Conservation (phyloP, 352 stramenopile genomes). For the Globisporangium cederbergense region DNA sequence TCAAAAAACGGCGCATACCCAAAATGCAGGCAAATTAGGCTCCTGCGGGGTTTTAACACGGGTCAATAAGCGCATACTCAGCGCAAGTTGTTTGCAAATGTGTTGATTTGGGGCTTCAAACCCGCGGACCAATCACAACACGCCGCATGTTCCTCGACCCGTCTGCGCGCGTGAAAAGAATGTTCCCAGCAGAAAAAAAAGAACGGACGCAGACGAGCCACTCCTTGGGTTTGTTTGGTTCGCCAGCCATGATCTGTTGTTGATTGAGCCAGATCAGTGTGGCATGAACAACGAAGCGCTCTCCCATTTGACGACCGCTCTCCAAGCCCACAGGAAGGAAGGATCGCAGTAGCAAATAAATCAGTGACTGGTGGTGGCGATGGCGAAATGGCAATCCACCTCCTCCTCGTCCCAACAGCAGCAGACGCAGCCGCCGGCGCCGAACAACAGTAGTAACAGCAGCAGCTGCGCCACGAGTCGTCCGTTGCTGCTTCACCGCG, state of each 20-base stretch:
- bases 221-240: neutral
- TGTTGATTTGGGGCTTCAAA: too few species aligned
- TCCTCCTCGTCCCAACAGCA: neutral
- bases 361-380: neutral
- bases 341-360: neutral
- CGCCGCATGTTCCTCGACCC: too few species aligned
- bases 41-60: too few species aligned
- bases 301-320: conserved; percentile 12
- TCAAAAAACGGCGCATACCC: too few species aligned
- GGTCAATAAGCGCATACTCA: too few species aligned
- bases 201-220: conserved; percentile 8
- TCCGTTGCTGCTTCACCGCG: conserved; percentile 8
- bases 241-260: neutral
- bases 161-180: neutral
- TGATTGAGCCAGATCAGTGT: too few species aligned
- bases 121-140: too few species aligned
- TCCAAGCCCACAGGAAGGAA: conserved; percentile 9
- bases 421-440: neutral
- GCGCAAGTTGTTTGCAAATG: too few species aligned
- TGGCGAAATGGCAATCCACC: conserved; percentile 16
- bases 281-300: neutral
- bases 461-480: conserved; percentile 3
- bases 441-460: neutral
- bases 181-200: neutral
- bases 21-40: too few species aligned